A percentile compares a stretch with the other conserved stretches of the same genome.
Evolutionary conservation across 2,329 filamentous ascomycete species (phyloP).

Genomic region (Endoconidiophora polonica): DNA sequence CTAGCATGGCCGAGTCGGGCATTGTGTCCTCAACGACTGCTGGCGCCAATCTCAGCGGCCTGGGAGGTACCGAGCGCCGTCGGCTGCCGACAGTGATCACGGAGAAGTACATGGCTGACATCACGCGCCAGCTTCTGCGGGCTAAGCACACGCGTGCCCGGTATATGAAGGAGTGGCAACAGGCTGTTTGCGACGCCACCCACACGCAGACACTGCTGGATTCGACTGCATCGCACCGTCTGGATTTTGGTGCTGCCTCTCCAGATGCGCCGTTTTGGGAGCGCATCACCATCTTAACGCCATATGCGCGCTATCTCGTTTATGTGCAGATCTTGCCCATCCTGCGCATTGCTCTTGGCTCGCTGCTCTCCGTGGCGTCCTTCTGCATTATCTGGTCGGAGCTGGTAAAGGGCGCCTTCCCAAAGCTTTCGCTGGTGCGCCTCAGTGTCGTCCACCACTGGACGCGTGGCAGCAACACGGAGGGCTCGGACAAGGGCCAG

Average conservation of each 20-base stretch:
- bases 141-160: conserved; percentile 70
- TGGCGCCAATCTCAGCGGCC: conserved; percentile 23
- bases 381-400: conserved; percentile 85
- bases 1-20: conserved; percentile 47
- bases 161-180: conserved; percentile 75
- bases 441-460: conserved; percentile 60
- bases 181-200: conserved; percentile 55
- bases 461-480: conserved; percentile 27
- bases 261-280: conserved; percentile 38
- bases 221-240: conserved; percentile 60
- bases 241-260: conserved; percentile 52
- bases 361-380: conserved; percentile 56
- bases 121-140: conserved; percentile 66
- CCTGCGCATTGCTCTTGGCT: conserved; percentile 46
- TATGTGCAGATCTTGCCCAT: conserved; percentile 60
- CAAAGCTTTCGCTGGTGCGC: conserved; percentile 53
- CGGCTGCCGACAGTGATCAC: conserved; percentile 70
- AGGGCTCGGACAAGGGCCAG: conserved; percentile 38
- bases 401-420: conserved; percentile 66
- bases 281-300: conserved; percentile 48
- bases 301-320: conserved; percentile 64
- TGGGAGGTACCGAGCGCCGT: conserved; percentile 23
- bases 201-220: conserved; percentile 71
- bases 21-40: conserved; percentile 21
- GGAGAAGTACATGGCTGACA: conserved; percentile 77